A percentile compares a stretch with the other conserved stretches of the same genome.
Conservation (phyloP, 257 asterid species). For the Solanum commersonii region DNA sequence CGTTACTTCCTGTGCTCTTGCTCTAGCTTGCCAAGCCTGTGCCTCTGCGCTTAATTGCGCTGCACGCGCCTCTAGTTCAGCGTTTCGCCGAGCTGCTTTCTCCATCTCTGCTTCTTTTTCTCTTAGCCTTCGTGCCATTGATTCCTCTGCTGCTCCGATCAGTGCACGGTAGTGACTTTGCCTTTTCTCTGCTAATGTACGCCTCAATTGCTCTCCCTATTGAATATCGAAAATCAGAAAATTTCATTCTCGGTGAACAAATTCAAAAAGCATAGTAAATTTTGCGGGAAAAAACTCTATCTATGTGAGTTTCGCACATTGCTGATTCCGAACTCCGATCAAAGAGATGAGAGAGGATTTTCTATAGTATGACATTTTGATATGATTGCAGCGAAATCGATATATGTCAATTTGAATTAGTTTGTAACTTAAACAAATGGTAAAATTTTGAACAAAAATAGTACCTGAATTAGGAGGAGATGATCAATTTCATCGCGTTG, state of each 20-base stretch:
- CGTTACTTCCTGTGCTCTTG: conserved; percentile 25
- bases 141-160: conserved; percentile 26
- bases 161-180: conserved; percentile 22
- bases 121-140: conserved; percentile 17
- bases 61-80: conserved; percentile 26
- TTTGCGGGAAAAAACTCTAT: neutral
- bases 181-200: conserved; percentile 27
- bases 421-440: neutral
- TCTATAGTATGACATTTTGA: neutral
- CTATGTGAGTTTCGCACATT: neutral
- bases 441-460: neutral
- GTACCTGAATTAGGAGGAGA: conserved; percentile 11
- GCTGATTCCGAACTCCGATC: neutral
- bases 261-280: neutral
- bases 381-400: neutral
- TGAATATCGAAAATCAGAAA: neutral
- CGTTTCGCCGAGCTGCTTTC: conserved; percentile 25
- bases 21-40: conserved; percentile 35
- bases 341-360: neutral
- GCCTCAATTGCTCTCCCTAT: conserved; percentile 30
- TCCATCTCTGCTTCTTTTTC: conserved; percentile 30
- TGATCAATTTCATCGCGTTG: conserved; percentile 33
- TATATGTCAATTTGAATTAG: neutral
- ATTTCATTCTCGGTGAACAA: neutral
- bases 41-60: conserved; percentile 23